These are phyloP conservation scores for Sporothrix sp. DNA, from an alignment of 2,329 filamentous ascomycete genomes.

Conservation along the genomic window DNA sequence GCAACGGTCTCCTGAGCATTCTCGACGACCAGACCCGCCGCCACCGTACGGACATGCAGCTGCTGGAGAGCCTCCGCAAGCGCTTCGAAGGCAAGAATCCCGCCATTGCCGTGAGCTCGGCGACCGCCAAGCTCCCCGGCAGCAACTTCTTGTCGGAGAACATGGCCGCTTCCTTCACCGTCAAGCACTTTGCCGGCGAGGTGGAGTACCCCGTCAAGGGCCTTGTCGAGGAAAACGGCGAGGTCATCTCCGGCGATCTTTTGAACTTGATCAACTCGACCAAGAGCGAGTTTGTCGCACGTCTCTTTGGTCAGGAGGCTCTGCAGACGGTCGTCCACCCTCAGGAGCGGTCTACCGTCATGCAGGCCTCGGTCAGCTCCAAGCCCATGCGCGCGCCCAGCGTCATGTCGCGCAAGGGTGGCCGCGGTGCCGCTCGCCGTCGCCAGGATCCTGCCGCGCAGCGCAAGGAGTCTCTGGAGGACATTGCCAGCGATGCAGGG, in stretches of 20 bases:
- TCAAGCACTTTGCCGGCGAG: slow-evolving; percentile 93
- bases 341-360: slow-evolving; percentile 77
- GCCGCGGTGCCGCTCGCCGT: slow-evolving; percentile 22
- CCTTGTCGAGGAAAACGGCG: slow-evolving; percentile 88
- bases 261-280: slow-evolving; percentile 88
- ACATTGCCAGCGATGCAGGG: slow-evolving; percentile 33
- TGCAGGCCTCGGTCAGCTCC: slow-evolving; percentile 93
- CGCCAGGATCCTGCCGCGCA: slow-evolving; percentile 26
- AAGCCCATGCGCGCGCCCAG: slow-evolving; percentile 89
- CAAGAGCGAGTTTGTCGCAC: slow-evolving; percentile 78
- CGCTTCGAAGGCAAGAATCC: slow-evolving; percentile 92
- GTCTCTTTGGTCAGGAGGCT: slow-evolving; percentile 92
- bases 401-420: slow-evolving; percentile 68
- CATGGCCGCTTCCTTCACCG: slow-evolving; percentile 68
- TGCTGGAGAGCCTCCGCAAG: slow-evolving; percentile 83
- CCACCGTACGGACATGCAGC: slow-evolving; percentile 77
- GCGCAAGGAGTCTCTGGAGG: slow-evolving; percentile 35
- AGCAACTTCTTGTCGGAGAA: slow-evolving; percentile 87
- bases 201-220: slow-evolving; percentile 87
- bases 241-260: slow-evolving; percentile 89
- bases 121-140: slow-evolving; percentile 68
- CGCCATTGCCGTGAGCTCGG: slow-evolving; percentile 68
- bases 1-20: slow-evolving; percentile 88
- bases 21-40: slow-evolving; percentile 91
- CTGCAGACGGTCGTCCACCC: slow-evolving; percentile 90